These are phyloP conservation scores for Nemania sp. DNA, from an alignment of 2,329 filamentous ascomycete genomes.

Conservation along the genomic window DNA sequence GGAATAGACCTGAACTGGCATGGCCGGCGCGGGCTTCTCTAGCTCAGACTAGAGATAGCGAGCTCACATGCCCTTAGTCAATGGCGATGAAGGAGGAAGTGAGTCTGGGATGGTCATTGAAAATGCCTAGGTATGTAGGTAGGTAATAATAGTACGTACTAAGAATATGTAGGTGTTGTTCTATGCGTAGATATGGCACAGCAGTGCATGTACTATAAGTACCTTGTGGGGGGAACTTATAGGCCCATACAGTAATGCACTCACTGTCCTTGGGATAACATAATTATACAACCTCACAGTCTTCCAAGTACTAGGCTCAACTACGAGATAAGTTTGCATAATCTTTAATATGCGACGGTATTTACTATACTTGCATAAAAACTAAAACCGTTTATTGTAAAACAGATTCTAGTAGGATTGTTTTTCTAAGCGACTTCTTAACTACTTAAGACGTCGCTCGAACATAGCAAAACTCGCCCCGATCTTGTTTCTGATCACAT, in stretches of 20 bases:
- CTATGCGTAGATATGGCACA: too few relatives aligned
- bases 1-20: slow-evolving; percentile 85
- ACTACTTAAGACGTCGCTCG: background rate
- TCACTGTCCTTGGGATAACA: background rate
- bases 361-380: background rate
- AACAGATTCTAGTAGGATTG: background rate
- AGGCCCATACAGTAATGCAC: too few relatives aligned
- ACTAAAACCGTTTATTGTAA: background rate
- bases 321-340: too few relatives aligned
- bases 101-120: background rate
- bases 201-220: too few relatives aligned
- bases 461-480: background rate
- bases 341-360: too few relatives aligned
- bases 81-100: slow-evolving; percentile 17
- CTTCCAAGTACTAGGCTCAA: too few relatives aligned
- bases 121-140: background rate
- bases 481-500: background rate
- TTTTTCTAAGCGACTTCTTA: background rate
- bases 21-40: slow-evolving; percentile 57
- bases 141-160: background rate
- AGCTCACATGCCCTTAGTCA: slow-evolving; percentile 47
- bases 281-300: background rate
- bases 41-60: slow-evolving; percentile 39
- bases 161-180: too few relatives aligned
- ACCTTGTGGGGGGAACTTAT: too few relatives aligned